Evolutionary conservation across 1,284 basidiomycete species (phyloP).

Genomic region (Volvariella volvacea): DNA sequence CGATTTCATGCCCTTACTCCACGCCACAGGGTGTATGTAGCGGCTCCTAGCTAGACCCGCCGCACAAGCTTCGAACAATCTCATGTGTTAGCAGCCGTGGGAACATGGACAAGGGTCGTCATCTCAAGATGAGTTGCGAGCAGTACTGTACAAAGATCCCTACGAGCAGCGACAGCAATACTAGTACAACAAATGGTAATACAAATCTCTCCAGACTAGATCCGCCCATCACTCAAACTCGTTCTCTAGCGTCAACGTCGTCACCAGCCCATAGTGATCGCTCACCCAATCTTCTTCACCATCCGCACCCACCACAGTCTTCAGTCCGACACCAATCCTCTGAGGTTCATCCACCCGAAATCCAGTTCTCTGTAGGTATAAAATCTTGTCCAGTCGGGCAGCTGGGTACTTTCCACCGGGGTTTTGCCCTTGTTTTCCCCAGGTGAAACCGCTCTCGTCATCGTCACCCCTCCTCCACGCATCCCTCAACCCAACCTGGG

Average conservation of each 20-base stretch:
- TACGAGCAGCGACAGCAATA: no score
- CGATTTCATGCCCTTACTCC: no score
- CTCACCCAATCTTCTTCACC: conserved; percentile 43
- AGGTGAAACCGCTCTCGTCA: conserved; percentile 46
- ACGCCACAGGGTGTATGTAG: no score
- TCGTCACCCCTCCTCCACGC: conserved; percentile 39
- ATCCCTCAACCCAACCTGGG: conserved; percentile 42
- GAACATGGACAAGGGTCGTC: no score
- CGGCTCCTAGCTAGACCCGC: no score
- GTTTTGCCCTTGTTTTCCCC: conserved; percentile 63
- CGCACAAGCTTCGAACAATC: no score
- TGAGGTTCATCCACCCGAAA: conserved; percentile 44
- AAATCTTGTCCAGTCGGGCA: conserved; percentile 57
- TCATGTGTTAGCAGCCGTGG: no score
- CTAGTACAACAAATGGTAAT: background rate
- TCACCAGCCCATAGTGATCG: conserved; percentile 58
- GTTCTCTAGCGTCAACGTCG: conserved; percentile 13
- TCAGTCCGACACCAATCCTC: conserved; percentile 47
- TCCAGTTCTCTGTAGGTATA: conserved; percentile 41
- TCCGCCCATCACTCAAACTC: background rate
- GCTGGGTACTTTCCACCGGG: conserved; percentile 32
- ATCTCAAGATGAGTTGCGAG: no score
- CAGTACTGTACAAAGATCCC: no score
- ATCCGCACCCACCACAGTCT: conserved; percentile 13
- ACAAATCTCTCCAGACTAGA: background rate